These are phyloP conservation scores for Bacidia gigantensis DNA, from an alignment of 495 filamentous ascomycete species.

Conservation along the genomic window DNA sequence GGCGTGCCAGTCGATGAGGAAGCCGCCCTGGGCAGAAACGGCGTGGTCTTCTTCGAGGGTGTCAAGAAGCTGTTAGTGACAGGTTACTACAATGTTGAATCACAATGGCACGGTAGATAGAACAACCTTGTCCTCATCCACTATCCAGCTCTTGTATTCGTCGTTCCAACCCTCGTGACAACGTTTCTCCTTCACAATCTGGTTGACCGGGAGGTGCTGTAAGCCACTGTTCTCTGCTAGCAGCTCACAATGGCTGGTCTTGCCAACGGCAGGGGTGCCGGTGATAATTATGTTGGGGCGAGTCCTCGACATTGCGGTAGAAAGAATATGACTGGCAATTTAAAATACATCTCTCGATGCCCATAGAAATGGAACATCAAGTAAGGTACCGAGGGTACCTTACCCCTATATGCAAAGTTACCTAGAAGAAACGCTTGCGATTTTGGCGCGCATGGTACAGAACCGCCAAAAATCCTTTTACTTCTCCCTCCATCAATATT, in stretches of 20 bases:
- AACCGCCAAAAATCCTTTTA: too few species aligned
- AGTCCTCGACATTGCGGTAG: conserved; percentile 31
- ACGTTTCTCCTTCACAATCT: conserved; percentile 69
- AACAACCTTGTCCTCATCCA: conserved; percentile 89
- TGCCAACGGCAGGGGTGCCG: conserved; percentile 89
- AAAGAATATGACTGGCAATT: too few species aligned
- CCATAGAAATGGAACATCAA: too few species aligned
- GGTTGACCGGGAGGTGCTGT: conserved; percentile 76
- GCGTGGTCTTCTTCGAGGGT: conserved; percentile 59
- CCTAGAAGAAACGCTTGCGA: too few species aligned
- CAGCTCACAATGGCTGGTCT: conserved; percentile 75
- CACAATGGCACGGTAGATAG: conserved; percentile 6
- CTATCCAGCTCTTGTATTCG: conserved; percentile 74
- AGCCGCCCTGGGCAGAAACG: conserved; percentile 56
- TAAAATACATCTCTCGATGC: too few species aligned
- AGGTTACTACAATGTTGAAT: conserved; percentile 4
- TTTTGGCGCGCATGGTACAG: too few species aligned
- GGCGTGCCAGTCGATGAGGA: conserved; percentile 95
- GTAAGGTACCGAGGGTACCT: too few species aligned
- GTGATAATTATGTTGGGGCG: conserved; percentile 88
- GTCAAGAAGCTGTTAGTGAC: conserved; percentile 83
- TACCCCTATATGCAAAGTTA: too few species aligned
- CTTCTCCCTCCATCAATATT: too few species aligned
- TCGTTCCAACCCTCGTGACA: conserved; percentile 81
- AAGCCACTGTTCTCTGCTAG: conserved; percentile 62